Evolutionary conservation across 495 filamentous ascomycete species (phyloP).

Genomic region (Lasiosphaeria miniovina): DNA sequence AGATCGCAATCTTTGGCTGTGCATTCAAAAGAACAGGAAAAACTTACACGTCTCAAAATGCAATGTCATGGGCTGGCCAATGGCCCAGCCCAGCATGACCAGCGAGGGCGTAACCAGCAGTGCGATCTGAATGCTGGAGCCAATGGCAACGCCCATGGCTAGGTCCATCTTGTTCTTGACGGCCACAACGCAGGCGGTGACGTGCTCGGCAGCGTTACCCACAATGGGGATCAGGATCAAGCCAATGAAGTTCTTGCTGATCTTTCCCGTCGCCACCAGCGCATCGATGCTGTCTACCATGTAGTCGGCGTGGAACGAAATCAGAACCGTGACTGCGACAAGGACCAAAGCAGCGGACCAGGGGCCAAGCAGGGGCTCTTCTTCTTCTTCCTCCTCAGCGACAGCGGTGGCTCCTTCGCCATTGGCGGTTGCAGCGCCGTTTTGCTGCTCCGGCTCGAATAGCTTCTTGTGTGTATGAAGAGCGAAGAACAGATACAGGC

Average conservation of each 20-base stretch:
- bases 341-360: constrained; percentile 70
- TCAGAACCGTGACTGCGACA: constrained; percentile 71
- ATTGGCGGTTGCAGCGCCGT: constrained; percentile 24
- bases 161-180: constrained; percentile 97
- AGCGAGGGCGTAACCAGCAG: constrained; percentile 87
- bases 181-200: constrained; percentile 89
- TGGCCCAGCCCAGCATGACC: constrained; percentile 85
- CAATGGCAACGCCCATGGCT: constrained; percentile 90
- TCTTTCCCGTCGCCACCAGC: constrained; percentile 75
- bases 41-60: constrained; percentile 70
- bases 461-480: constrained; percentile 74
- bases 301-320: constrained; percentile 92
- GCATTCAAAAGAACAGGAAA: neutral
- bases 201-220: constrained; percentile 95
- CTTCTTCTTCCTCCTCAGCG: constrained; percentile 44
- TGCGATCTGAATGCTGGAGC: constrained; percentile 91
- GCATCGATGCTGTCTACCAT: constrained; percentile 90
- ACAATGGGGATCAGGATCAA: constrained; percentile 94
- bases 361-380: constrained; percentile 63
- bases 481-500: constrained; percentile 89
- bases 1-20: too few species aligned
- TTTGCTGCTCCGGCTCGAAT: constrained; percentile 63
- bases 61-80: constrained; percentile 78
- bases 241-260: constrained; percentile 96
- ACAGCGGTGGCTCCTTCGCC: constrained; percentile 20